Base-by-base conservation (phyloP, 306 rosid genomes). In the Lathyrus tuberosus region DNA sequence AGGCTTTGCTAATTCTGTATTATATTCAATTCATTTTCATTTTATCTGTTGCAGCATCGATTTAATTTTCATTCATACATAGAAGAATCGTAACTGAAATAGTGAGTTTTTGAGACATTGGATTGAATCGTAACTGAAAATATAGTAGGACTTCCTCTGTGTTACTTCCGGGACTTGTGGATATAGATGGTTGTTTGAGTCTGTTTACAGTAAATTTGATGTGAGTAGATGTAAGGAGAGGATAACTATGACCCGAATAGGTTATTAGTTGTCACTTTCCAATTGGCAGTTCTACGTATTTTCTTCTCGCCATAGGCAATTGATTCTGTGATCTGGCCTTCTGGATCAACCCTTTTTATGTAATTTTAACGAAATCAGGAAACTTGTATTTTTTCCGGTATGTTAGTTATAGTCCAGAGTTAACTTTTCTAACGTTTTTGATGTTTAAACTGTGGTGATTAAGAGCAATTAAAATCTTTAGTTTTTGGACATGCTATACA, bases 81-180 rank as follows among this genome's bases (percentile, higher is more conserved):
- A 3, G 67, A 14, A 17, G 40, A 31, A 43, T 2, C 1, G 24
- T 67, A 48, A 37, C 46, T 10, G 35, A 43, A 62, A n/a, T 15
- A 60, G 47, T 38, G 40, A 56, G 64, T 24, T 16, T 28, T 16
- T 52, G 66, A 70, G 52, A 16, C 54, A 7, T 7, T 30, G 31
- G 57, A 49, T 48, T 43, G 3, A 48, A 68, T 47, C 17, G 22
- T 42, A 14, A n/a, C n/a, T n/a, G n/a, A n/a, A n/a, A n/a, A n/a
- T n/a, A n/a, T n/a, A 38, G 3, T 3, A 13, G 49, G 16, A 54
- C 47, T 44, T 74, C 56, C 65, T 46, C 35, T 63, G 63, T 69
- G 65, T 17, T 53, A 24, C 54, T 35, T 69, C 59, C 41, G 18
- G 7, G 76, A 69, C 33, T 65, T 74, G 3, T 13, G 47, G 69